These are phyloP conservation scores for Clarireedia hainanense DNA, from an alignment of 2,329 filamentous ascomycete genomes.

Conservation along the genomic window DNA sequence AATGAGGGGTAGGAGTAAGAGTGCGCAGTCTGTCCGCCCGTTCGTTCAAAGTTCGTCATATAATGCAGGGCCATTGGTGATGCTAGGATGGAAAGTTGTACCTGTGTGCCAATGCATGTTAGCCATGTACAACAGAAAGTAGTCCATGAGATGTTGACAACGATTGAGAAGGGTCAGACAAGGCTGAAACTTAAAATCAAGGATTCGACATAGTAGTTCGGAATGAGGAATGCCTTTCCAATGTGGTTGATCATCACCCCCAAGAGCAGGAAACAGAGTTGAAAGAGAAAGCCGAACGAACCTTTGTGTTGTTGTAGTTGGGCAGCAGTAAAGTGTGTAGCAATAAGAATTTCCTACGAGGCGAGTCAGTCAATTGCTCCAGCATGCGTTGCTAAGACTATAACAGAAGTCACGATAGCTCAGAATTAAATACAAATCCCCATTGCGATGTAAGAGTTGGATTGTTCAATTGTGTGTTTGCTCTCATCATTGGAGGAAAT, in stretches of 20 bases:
- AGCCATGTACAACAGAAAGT: constrained; percentile 2
- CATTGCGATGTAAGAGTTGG: constrained; percentile 35
- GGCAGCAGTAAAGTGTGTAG: neutral
- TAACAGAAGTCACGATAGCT: constrained; percentile 17
- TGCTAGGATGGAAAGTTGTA: constrained; percentile 19
- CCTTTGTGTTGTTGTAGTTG: constrained; percentile 16
- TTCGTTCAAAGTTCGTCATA: constrained; percentile 40
- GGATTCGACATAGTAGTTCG: constrained; percentile 32
- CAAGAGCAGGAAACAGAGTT: constrained; percentile 4
- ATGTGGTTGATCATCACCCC: constrained; percentile 31
- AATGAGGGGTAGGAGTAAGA: constrained; percentile 28
- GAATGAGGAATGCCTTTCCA: constrained; percentile 32
- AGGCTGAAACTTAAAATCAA: constrained; percentile 37
- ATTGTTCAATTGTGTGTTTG: constrained; percentile 33
- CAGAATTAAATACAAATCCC: constrained; percentile 32
- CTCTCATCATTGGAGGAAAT: constrained; percentile 31
- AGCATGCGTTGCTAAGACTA: neutral
- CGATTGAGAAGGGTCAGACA: constrained; percentile 32
- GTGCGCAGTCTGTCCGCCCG: constrained; percentile 37
- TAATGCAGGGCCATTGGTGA: constrained; percentile 15
- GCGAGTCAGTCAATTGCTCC: neutral
- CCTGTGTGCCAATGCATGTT: constrained; percentile 19
- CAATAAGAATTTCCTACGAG: neutral
- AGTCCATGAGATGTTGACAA: neutral
- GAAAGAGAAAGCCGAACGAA: constrained; percentile 20